Conservation (phyloP, 805 yeast species). For the Blastobotrys peoriensis region DNA sequence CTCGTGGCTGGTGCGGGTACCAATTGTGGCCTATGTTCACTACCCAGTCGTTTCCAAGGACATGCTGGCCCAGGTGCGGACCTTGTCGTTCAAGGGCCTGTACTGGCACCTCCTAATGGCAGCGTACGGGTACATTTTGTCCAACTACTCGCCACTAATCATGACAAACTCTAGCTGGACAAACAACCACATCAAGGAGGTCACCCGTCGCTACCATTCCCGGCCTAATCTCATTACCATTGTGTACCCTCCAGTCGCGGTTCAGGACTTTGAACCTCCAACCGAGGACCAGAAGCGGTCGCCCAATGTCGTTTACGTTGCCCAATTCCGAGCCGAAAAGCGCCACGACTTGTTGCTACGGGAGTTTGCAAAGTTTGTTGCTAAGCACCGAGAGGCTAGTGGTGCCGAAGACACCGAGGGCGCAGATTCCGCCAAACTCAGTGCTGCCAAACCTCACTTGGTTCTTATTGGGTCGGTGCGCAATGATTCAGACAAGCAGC, state of each 20-base stretch:
- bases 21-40: constrained; percentile 85
- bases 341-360: constrained; percentile 67
- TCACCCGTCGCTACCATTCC: constrained; percentile 18
- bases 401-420: constrained; percentile 11
- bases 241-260: constrained; percentile 87
- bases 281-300: constrained; percentile 18
- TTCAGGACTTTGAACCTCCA: constrained; percentile 41
- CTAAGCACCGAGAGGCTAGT: constrained; percentile 19
- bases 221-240: constrained; percentile 34
- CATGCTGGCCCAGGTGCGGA: constrained; percentile 50
- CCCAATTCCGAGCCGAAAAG: constrained; percentile 95
- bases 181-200: constrained; percentile 55
- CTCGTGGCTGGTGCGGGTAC: constrained; percentile 51
- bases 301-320: constrained; percentile 51
- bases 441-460: constrained; percentile 45
- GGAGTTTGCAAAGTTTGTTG: constrained; percentile 55
- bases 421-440: no score
- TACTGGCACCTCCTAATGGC: constrained; percentile 72
- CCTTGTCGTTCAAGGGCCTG: constrained; percentile 36
- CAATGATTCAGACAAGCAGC: constrained; percentile 53
- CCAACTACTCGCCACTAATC: constrained; percentile 51
- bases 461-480: constrained; percentile 83
- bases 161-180: constrained; percentile 93
- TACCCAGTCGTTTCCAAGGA: constrained; percentile 87
- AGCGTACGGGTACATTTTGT: constrained; percentile 60